A percentile compares a stretch with the other conserved stretches of the same genome.
Conservation (phyloP, 1,139 yeast genomes). For the Suhomyces bribrorum region DNA sequence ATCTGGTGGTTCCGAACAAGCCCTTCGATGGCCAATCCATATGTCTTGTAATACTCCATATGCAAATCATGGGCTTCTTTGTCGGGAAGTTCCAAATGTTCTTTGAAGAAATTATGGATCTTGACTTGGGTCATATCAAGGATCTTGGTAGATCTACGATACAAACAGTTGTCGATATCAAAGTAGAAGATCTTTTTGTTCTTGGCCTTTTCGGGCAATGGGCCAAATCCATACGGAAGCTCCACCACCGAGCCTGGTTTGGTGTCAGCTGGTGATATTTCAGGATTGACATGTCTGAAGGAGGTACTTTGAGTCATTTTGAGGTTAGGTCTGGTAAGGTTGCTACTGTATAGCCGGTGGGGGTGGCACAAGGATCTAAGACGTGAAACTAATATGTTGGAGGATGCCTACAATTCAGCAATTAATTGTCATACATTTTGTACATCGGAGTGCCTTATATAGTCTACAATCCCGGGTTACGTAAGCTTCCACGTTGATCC, state of each 20-base stretch:
- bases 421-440: too few species aligned
- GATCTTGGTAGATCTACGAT: slow-evolving; percentile 69
- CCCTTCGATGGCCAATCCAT: slow-evolving; percentile 93
- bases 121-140: slow-evolving; percentile 86
- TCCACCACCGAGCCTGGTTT: slow-evolving; percentile 38
- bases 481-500: too few species aligned
- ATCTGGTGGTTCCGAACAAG: slow-evolving; percentile 78
- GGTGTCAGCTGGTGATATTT: slow-evolving; percentile 12
- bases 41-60: slow-evolving; percentile 73
- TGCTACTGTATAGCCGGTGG: too few species aligned
- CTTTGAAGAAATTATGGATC: slow-evolving; percentile 79
- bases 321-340: too few species aligned
- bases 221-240: slow-evolving; percentile 50
- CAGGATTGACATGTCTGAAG: slow-evolving; percentile 20
- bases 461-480: too few species aligned
- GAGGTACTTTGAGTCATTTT: slow-evolving; percentile 4
- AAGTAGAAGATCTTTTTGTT: slow-evolving; percentile 68
- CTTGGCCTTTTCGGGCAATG: slow-evolving; percentile 34
- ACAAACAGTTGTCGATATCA: slow-evolving; percentile 91
- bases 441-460: too few species aligned
- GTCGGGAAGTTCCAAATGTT: slow-evolving; percentile 58
- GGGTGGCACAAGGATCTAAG: too few species aligned
- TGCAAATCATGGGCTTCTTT: slow-evolving; percentile 79
- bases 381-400: too few species aligned
- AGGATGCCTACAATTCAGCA: too few species aligned